A percentile compares a stretch with the other conserved stretches of the same genome.
Evolutionary conservation across 1,284 basidiomycete species (phyloP).

Genomic region (Leucoagaricus sp.): DNA sequence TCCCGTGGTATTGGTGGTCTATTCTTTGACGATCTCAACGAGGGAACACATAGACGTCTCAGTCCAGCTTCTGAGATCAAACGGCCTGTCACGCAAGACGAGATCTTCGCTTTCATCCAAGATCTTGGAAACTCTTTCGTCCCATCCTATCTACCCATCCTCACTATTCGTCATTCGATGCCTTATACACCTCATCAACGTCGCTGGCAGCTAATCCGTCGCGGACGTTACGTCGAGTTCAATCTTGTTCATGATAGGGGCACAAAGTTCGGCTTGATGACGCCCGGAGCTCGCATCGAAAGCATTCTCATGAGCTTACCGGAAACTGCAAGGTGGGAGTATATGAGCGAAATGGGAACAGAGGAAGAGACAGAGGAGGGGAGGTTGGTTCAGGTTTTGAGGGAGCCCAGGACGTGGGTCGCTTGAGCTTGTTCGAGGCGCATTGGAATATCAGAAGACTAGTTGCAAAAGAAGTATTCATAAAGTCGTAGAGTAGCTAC

Average conservation of each 20-base stretch:
- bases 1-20: constrained; percentile 91
- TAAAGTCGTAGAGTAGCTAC: constrained; percentile 2
- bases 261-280: constrained; percentile 87
- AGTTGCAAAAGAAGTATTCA: too few relatives aligned
- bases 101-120: constrained; percentile 78
- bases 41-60: constrained; percentile 59
- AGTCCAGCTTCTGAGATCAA: constrained; percentile 42
- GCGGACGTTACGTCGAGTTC: constrained; percentile 94
- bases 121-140: constrained; percentile 77
- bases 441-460: background rate
- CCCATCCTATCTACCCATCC: constrained; percentile 75
- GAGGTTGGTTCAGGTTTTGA: constrained; percentile 69
- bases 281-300: constrained; percentile 90
- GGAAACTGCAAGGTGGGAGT: constrained; percentile 92
- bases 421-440: background rate
- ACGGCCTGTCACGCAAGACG: constrained; percentile 57
- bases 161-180: constrained; percentile 56
- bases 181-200: constrained; percentile 68
- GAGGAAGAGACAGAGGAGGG: constrained; percentile 73
- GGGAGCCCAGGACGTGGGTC: constrained; percentile 75
- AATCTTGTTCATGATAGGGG: constrained; percentile 89
- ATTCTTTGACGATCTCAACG: constrained; percentile 92
- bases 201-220: constrained; percentile 87
- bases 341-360: constrained; percentile 79
- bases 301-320: constrained; percentile 90